Percentiles rank a stretch among this genome's conserved stretches.
Evolutionary conservation across 306 rosid species (phyloP).

Genomic region (Trifolium subterraneum): DNA sequence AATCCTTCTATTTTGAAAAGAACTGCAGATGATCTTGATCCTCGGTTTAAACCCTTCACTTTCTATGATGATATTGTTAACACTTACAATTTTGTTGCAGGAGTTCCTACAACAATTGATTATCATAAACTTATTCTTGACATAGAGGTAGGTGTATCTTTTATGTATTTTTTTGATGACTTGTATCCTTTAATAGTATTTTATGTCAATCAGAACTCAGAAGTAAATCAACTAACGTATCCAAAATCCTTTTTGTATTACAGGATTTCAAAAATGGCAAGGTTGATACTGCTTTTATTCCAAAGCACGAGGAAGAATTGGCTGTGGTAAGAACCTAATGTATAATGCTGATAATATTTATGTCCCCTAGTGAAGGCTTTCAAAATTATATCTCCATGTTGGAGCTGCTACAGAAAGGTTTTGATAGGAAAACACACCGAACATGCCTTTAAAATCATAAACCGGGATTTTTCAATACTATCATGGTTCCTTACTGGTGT

Average conservation of each 20-base stretch:
- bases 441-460: conserved; percentile 21
- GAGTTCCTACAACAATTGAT: conserved; percentile 98
- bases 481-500: neutral
- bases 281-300: conserved; percentile 95
- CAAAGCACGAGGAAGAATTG: conserved; percentile 89
- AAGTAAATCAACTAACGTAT: conserved; percentile 28
- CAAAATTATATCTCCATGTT: conserved; percentile 22
- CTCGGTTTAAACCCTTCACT: conserved; percentile 26
- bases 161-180: conserved; percentile 4
- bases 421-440: conserved; percentile 17
- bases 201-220: conserved; percentile 14
- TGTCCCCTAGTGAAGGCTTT: neutral
- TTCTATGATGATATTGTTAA: conserved; percentile 17
- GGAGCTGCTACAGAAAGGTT: conserved; percentile 30
- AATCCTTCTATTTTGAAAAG: conserved; percentile 7
- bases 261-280: conserved; percentile 94
- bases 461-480: conserved; percentile 5
- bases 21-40: conserved; percentile 26
- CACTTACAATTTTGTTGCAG: conserved; percentile 49
- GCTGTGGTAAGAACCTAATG: conserved; percentile 62
- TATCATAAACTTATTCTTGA: conserved; percentile 97
- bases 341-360: conserved; percentile 1
- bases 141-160: conserved; percentile 62
- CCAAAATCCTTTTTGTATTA: conserved; percentile 15
- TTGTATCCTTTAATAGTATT: conserved; percentile 29